Evolutionary conservation across 78 protist genomes (phyloP).

Genomic region (slime mould (Dictyostelium discoideum)): DNA sequence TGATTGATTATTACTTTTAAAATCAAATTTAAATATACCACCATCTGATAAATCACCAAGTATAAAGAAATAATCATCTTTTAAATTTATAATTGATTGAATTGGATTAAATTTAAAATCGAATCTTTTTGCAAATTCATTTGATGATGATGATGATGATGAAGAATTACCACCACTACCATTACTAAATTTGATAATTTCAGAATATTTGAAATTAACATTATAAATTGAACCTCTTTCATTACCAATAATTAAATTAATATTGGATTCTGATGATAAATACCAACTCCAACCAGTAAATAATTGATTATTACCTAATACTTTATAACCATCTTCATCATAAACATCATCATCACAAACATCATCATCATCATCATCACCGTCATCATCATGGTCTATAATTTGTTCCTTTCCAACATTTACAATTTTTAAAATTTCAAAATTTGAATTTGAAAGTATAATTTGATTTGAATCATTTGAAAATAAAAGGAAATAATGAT

Average conservation of each 20-base stretch:
- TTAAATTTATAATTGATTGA: background rate
- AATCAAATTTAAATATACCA: background rate
- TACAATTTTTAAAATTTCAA: background rate
- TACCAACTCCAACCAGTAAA: background rate
- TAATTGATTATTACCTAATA: background rate
- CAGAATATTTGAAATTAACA: background rate
- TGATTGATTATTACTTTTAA: background rate
- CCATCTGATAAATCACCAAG: slow-evolving; percentile 44
- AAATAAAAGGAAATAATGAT: background rate
- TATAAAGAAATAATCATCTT: background rate
- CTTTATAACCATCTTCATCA: background rate
- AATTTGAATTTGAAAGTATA: background rate
- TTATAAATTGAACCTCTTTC: background rate
- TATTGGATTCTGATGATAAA: background rate
- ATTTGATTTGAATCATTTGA: background rate
- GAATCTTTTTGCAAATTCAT: background rate
- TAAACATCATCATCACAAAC: background rate
- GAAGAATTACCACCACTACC: background rate
- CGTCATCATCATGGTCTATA: background rate
- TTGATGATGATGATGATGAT: background rate
- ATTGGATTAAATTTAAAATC: slow-evolving; percentile 22
- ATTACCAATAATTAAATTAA: background rate
- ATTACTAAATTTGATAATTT: background rate
- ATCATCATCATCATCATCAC: background rate
- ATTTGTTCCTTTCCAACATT: background rate